These are phyloP conservation scores for Penicillium sp. DNA, from an alignment of 2,329 filamentous ascomycete genomes.

Conservation along the genomic window DNA sequence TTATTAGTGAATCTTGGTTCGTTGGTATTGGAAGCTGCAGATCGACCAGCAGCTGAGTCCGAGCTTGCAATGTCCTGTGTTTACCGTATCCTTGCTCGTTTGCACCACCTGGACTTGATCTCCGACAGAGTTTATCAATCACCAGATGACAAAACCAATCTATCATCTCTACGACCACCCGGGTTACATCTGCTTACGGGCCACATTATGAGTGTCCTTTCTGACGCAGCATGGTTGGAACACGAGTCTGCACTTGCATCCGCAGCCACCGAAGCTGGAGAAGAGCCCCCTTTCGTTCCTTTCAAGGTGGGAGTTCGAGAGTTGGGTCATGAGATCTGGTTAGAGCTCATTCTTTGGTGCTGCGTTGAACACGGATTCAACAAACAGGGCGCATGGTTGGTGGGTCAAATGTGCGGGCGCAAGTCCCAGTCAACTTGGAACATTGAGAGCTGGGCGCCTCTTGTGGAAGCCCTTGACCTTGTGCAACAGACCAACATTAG, in stretches of 20 bases:
- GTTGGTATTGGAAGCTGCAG: constrained; percentile 45
- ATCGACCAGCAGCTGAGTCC: constrained; percentile 33
- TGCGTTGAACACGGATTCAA: constrained; percentile 49
- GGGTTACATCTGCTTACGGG: constrained; percentile 45
- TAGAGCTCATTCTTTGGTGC: constrained; percentile 53
- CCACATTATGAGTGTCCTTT: constrained; percentile 48
- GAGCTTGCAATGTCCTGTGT: constrained; percentile 46
- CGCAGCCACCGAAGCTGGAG: constrained; percentile 36
- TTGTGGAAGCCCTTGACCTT: constrained; percentile 27
- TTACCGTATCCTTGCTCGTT: constrained; percentile 44
- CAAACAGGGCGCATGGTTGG: constrained; percentile 41
- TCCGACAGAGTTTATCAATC: constrained; percentile 47
- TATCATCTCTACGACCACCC: constrained; percentile 41
- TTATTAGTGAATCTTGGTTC: constrained; percentile 41
- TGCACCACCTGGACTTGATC: constrained; percentile 47
- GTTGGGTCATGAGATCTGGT: constrained; percentile 49
- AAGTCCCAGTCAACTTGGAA: constrained; percentile 37
- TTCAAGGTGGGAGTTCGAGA: constrained; percentile 44
- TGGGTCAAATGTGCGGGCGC: constrained; percentile 33
- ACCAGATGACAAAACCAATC: constrained; percentile 25
- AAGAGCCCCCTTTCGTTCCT: constrained; percentile 39
- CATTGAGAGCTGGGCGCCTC: constrained; percentile 41
- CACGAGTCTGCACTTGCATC: constrained; percentile 40
- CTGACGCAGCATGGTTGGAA: constrained; percentile 47
- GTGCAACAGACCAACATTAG: constrained; percentile 38